A percentile compares a stretch with the other conserved stretches of the same genome.
phyloP scores from a whole-genome alignment of 768 basidiomycete species.

The Imleria badia region DNA sequence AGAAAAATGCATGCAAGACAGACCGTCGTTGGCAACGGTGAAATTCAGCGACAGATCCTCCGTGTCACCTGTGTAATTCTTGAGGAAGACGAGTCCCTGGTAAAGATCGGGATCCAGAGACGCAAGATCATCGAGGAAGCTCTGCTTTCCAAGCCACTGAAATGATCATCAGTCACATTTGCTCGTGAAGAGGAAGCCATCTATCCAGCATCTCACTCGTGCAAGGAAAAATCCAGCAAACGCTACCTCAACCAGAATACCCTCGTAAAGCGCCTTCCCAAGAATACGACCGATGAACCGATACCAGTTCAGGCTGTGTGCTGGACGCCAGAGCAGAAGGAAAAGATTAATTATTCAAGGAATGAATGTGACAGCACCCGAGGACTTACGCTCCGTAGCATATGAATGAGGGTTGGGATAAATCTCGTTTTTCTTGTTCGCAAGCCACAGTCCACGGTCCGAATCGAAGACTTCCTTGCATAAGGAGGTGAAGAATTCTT shows the following conservation, averaged over 20 bases:
- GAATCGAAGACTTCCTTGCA: slow-evolving; percentile 95
- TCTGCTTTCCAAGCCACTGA: slow-evolving; percentile 90
- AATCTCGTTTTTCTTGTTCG: slow-evolving; percentile 86
- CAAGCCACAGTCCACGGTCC: slow-evolving; percentile 91
- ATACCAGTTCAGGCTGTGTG: slow-evolving; percentile 88
- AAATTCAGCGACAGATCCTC: slow-evolving; percentile 92
- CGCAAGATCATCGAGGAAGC: slow-evolving; percentile 88
- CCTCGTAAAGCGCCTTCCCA: slow-evolving; percentile 96
- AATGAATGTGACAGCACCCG: background rate
- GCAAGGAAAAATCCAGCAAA: slow-evolving; percentile 96
- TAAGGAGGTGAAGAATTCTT: slow-evolving; percentile 93
- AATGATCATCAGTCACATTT: background rate
- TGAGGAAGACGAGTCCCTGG: slow-evolving; percentile 87
- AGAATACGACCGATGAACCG: slow-evolving; percentile 90
- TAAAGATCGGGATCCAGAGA: slow-evolving; percentile 93
- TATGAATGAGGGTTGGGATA: slow-evolving; percentile 95
- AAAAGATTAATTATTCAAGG: background rate
- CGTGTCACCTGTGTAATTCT: slow-evolving; percentile 82
- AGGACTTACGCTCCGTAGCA: slow-evolving; percentile 74
- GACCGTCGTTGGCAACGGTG: slow-evolving; percentile 83
- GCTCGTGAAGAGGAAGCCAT: background rate
- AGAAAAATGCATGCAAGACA: slow-evolving; percentile 17
- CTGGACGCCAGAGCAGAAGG: slow-evolving; percentile 36
- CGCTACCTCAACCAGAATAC: slow-evolving; percentile 90
- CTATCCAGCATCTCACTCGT: slow-evolving; percentile 49